Evolutionary conservation across 2,329 filamentous ascomycete genomes (phyloP).

Genomic region (Fusarium circinatum): DNA sequence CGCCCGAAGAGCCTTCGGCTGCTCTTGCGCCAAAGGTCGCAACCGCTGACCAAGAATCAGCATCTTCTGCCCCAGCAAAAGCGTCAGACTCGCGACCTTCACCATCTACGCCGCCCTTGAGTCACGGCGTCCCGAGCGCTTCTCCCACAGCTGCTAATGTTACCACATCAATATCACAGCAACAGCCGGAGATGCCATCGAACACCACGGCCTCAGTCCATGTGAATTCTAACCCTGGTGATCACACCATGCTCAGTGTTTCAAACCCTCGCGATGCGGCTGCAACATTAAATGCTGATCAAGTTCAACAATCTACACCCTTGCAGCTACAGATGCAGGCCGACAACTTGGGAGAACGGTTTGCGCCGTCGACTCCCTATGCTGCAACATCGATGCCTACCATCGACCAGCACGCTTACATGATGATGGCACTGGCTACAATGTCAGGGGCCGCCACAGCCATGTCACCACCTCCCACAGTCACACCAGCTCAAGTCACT

Average conservation of each 20-base stretch:
- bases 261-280: conserved; percentile 14
- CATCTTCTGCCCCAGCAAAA: conserved; percentile 10
- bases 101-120: conserved; percentile 37
- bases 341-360: conserved; percentile 41
- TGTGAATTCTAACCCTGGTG: conserved; percentile 24
- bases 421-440: conserved; percentile 58
- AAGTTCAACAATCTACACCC: conserved; percentile 36
- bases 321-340: conserved; percentile 28
- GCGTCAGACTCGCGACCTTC: conserved; percentile 13
- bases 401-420: conserved; percentile 53
- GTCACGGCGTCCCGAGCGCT: conserved; percentile 14
- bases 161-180: conserved; percentile 27
- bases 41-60: conserved; percentile 7
- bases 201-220: conserved; percentile 16
- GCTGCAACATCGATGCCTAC: conserved; percentile 47
- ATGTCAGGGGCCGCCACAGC: conserved; percentile 51
- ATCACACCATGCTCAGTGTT: conserved; percentile 39
- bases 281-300: conserved; percentile 13
- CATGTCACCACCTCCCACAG: conserved; percentile 56
- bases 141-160: conserved; percentile 14
- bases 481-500: conserved; percentile 59
- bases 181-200: conserved; percentile 32
- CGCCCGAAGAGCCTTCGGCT: conserved; percentile 7
- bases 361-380: conserved; percentile 49
- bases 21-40: conserved; percentile 8